These are phyloP conservation scores for Microsporum ferrugineum DNA, from an alignment of 2,329 filamentous ascomycete species.

Conservation along the genomic window DNA sequence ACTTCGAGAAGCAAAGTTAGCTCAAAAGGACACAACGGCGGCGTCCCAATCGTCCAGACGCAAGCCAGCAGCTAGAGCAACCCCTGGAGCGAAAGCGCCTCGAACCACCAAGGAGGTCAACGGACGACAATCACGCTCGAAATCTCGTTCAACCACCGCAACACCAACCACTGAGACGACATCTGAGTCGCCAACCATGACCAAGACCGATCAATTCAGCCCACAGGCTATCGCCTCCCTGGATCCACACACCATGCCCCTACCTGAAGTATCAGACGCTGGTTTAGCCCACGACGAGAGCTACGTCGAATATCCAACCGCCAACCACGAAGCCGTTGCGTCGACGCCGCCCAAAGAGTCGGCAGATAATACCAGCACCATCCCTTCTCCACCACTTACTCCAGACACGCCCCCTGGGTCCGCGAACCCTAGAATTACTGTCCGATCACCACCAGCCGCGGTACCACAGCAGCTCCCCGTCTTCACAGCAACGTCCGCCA, in stretches of 20 bases:
- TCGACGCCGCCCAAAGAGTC: neutral
- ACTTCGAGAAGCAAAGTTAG: constrained; percentile 35
- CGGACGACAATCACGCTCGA: neutral
- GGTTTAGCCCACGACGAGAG: neutral
- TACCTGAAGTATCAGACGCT: neutral
- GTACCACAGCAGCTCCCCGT: constrained; percentile 38
- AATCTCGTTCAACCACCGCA: neutral
- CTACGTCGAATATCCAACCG: neutral
- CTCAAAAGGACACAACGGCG: constrained; percentile 19
- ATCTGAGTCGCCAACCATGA: neutral
- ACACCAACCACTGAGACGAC: neutral
- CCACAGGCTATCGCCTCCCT: neutral
- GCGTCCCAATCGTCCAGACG: neutral
- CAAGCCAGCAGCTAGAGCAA: neutral
- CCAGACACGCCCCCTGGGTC: constrained; percentile 3
- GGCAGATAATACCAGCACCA: neutral
- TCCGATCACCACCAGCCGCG: constrained; percentile 24
- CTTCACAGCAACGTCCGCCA: constrained; percentile 37
- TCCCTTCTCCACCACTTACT: constrained; percentile 11
- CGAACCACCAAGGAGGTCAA: neutral
- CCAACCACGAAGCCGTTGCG: neutral
- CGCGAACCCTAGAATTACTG: constrained; percentile 15
- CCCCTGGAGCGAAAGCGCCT: neutral
- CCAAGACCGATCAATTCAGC: neutral
- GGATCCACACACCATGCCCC: constrained; percentile 1